Conservation (phyloP, 176 grass and related monocot genomes). For the Triticum aestivum region IWGSC_CS_RefSeq_v2.1 NC_057809.1:345017573-345018072, state of each 20-base stretch:
- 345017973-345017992: background rate
- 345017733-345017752: conserved; percentile 97
- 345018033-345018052: background rate
- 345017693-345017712: conserved; percentile 96
- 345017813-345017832: background rate
- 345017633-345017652: conserved; percentile 94
- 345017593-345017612: conserved; percentile 89
- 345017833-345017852: background rate
- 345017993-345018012: background rate
- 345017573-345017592: conserved; percentile 58
- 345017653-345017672: conserved; percentile 98
- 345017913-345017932: background rate
- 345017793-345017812: conserved; percentile 39
- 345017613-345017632: conserved; percentile 97
- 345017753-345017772: conserved; percentile 88
- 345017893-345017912: background rate
- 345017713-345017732: conserved; percentile 99
- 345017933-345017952: background rate
- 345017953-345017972: background rate
- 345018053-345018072: background rate
- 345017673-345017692: conserved; percentile 94
- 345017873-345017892: conserved; percentile 5
- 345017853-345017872: background rate
- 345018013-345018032: background rate
- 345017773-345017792: conserved; percentile 79